Evolutionary conservation across 768 basidiomycete genomes (phyloP), one percentile per base, ranked within the genome.

Genomic region (Leccinum pellstonianum): DNA sequence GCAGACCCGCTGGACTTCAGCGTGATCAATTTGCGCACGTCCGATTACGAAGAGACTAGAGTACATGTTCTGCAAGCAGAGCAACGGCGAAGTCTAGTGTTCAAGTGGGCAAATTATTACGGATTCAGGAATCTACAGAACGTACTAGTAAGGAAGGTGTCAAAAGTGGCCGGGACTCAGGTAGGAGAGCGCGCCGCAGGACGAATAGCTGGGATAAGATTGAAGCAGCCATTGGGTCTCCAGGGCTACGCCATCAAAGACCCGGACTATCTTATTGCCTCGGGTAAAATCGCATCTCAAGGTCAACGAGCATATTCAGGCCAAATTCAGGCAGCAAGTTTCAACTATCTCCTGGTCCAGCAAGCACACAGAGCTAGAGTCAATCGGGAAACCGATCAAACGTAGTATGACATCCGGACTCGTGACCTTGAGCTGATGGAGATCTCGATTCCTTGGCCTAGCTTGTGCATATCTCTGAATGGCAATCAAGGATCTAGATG

Each of bases 101-200:
- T 98, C 80, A 90, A 87, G 65, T 94, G 95, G 4, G 93, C 95
- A 3, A 94, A 90, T 64, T 97, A 95, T 74, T 99, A 97, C 69
- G 96, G 97, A 8, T 98, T 98, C 77, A 82, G 94, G 53, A 99
- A 99, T 73, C 78, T 99, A 54, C 95, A 98, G 74, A 99, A 98
- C 72, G 33, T 11, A 31, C 84, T 99, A 52, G 96, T 98, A 50
- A 81, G 95, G 55, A 93, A 92, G 75, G 87, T 98, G 9, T 92
- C 90, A 15, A 86, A 84, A 65, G 91, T 94, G 66, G 83, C 85
- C 0, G 93, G 93, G 0, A 76, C 8, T 29, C 29, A 84, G 63
- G 83, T 89, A 8, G 84, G 83, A 41, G 79, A 79, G n/a, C 87
- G 88, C 17, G 86, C 86, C 3, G 86, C 86, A 4, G 85, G 86